Percentiles rank a stretch among this genome's conserved stretches.
Conservation (phyloP, 2,329 filamentous ascomycete genomes). For the Camillea tinctor region DNA sequence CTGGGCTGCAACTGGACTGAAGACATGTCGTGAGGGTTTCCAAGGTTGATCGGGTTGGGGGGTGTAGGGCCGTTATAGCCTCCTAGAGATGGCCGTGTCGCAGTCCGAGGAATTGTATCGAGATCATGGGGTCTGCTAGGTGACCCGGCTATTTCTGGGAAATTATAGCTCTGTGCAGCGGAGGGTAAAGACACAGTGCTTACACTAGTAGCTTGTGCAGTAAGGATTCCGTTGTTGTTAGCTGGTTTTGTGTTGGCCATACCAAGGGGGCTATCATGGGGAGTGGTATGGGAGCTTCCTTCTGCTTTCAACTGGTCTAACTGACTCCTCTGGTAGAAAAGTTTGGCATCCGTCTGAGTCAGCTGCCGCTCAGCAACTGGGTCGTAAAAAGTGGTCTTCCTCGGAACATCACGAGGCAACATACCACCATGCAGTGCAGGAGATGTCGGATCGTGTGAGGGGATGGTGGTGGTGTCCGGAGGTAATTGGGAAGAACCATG, state of each 20-base stretch:
- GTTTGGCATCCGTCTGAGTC: slow-evolving; percentile 90
- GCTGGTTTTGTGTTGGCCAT: slow-evolving; percentile 11
- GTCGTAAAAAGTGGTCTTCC: slow-evolving; percentile 86
- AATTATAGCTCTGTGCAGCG: slow-evolving; percentile 30
- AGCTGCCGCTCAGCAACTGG: slow-evolving; percentile 91
- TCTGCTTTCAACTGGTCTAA: slow-evolving; percentile 49
- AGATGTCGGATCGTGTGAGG: slow-evolving; percentile 31
- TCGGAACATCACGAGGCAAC: slow-evolving; percentile 59
- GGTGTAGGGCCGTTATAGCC: slow-evolving; percentile 15
- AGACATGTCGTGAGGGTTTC: slow-evolving; percentile 12
- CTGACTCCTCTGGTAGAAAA: slow-evolving; percentile 92
- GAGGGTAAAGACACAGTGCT: slow-evolving; percentile 28
- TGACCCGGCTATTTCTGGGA: slow-evolving; percentile 30
- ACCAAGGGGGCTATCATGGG: slow-evolving; percentile 44
- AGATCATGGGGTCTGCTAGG: slow-evolving; percentile 18
- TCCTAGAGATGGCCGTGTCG: slow-evolving; percentile 32
- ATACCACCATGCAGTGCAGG: slow-evolving; percentile 48
- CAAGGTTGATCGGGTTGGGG: slow-evolving; percentile 12
- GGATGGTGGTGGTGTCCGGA: slow-evolving; percentile 21
- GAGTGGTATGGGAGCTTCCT: slow-evolving; percentile 39
- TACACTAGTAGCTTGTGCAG: slow-evolving; percentile 25
- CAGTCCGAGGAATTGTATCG: slow-evolving; percentile 29
- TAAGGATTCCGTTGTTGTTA: slow-evolving; percentile 15
- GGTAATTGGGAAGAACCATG: slow-evolving; percentile 1
- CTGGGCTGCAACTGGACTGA: slow-evolving; percentile 20